Evolutionary conservation across 768 basidiomycete genomes (phyloP).

Genomic region (Gyrodon lividus): DNA sequence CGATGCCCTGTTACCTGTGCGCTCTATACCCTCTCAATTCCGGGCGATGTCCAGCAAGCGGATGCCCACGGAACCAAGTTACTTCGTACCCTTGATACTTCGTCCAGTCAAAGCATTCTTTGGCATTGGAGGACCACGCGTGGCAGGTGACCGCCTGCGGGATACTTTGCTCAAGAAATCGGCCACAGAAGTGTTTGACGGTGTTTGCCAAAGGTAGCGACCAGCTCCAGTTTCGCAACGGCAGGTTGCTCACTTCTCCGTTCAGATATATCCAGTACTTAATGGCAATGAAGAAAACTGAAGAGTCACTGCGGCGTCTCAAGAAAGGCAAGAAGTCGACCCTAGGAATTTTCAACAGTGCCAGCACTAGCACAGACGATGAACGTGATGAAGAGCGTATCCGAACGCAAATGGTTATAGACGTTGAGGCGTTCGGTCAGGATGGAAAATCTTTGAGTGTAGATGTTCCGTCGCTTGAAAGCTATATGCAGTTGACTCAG

Average conservation of each 20-base stretch:
- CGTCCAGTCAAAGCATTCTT: conserved; percentile 80
- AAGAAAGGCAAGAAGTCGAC: conserved; percentile 82
- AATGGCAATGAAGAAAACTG: conserved; percentile 85
- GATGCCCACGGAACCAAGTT: conserved; percentile 74
- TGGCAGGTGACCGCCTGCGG: conserved; percentile 59
- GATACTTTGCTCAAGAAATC: conserved; percentile 50
- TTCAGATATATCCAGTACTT: conserved; percentile 78
- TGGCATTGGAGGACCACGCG: conserved; percentile 52
- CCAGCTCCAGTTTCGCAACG: neutral
- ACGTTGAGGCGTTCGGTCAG: conserved; percentile 79
- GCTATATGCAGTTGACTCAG: conserved; percentile 55
- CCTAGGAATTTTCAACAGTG: conserved; percentile 75
- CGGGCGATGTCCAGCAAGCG: conserved; percentile 79
- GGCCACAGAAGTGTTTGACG: conserved; percentile 66
- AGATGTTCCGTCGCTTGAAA: conserved; percentile 48
- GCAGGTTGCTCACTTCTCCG: neutral
- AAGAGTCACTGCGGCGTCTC: conserved; percentile 81
- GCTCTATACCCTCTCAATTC: conserved; percentile 88
- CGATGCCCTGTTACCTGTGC: conserved; percentile 80
- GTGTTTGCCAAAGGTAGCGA: conserved; percentile 61
- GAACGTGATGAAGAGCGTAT: conserved; percentile 89
- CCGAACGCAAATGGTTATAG: conserved; percentile 74
- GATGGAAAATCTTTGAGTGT: conserved; percentile 75
- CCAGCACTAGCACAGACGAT: conserved; percentile 51
- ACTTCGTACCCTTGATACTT: conserved; percentile 80